These are phyloP conservation scores for Lomentospora prolificans DNA, from an alignment of 2,329 filamentous ascomycete species.

Conservation along the genomic window DNA sequence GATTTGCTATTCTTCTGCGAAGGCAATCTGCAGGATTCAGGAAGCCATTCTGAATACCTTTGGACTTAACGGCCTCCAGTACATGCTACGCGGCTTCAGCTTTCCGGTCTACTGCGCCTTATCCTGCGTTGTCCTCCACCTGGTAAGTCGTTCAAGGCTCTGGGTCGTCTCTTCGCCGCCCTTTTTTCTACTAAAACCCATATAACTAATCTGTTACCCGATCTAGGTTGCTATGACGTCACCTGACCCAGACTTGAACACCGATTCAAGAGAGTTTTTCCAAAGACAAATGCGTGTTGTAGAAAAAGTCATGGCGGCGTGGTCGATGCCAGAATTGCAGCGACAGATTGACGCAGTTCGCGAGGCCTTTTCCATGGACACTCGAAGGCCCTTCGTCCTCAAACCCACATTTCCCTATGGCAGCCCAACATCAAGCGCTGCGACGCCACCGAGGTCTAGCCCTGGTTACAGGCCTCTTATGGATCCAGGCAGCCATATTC, in stretches of 20 bases:
- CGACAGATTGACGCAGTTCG: conserved; percentile 82
- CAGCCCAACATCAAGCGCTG: conserved; percentile 58
- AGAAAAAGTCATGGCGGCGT: conserved; percentile 71
- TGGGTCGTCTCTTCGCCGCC: conserved; percentile 10
- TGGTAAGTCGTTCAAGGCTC: conserved; percentile 51
- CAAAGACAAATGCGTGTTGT: conserved; percentile 88
- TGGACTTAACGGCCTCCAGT: conserved; percentile 71
- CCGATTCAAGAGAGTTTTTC: conserved; percentile 80
- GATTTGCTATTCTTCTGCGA: conserved; percentile 75
- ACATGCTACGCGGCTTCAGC: conserved; percentile 89
- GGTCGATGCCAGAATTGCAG: conserved; percentile 85
- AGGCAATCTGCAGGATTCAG: conserved; percentile 74
- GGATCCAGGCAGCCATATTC: conserved; percentile 38
- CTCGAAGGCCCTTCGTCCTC: conserved; percentile 74
- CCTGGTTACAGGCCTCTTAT: conserved; percentile 37
- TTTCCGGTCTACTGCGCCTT: conserved; percentile 91
- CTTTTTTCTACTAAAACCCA: too few species aligned
- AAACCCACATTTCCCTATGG: conserved; percentile 82
- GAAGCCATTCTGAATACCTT: conserved; percentile 71
- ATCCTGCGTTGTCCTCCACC: conserved; percentile 83
- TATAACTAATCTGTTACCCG: too few species aligned
- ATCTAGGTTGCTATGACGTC: conserved; percentile 90
- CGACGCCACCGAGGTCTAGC: conserved; percentile 43
- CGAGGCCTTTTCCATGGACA: conserved; percentile 83
- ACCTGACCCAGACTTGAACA: conserved; percentile 78